Conservation (phyloP, 2,329 filamentous ascomycete genomes). For the Trichophyton equinum region DNA sequence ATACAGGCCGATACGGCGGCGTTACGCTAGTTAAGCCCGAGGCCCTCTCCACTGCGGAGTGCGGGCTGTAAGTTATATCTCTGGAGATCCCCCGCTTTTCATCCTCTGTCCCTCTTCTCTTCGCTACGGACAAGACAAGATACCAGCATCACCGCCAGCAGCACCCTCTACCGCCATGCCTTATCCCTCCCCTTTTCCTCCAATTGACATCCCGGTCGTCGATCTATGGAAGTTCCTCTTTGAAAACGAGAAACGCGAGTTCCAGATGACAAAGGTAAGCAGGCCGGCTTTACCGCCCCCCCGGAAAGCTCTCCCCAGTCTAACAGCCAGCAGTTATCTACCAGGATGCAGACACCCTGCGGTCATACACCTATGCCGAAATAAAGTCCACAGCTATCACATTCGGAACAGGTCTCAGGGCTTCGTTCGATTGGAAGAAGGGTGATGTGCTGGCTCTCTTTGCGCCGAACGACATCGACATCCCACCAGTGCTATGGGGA, state of each 20-base stretch:
- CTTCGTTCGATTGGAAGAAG: constrained; percentile 63
- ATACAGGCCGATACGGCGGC: neutral
- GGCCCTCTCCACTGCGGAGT: neutral
- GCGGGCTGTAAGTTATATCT: neutral
- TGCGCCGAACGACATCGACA: constrained; percentile 78
- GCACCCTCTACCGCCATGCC: constrained; percentile 45
- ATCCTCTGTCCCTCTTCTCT: neutral
- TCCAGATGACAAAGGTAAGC: constrained; percentile 59
- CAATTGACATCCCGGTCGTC: constrained; percentile 56
- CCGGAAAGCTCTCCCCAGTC: neutral
- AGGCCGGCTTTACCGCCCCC: neutral
- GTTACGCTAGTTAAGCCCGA: neutral
- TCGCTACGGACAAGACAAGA: no score
- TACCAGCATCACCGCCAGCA: neutral
- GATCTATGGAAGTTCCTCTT: constrained; percentile 74
- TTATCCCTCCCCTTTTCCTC: constrained; percentile 51
- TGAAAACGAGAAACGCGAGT: constrained; percentile 52
- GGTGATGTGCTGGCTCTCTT: constrained; percentile 74
- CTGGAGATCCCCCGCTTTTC: neutral
- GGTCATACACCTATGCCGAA: constrained; percentile 58
- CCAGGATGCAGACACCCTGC: constrained; percentile 57
- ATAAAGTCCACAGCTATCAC: constrained; percentile 52
- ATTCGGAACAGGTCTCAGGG: constrained; percentile 71
- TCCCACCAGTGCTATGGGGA: constrained; percentile 63
- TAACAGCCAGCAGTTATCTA: constrained; percentile 52